Evolutionary conservation across 352 stramenopile species (phyloP).

Genomic region (Blastocystis sp.): DNA sequence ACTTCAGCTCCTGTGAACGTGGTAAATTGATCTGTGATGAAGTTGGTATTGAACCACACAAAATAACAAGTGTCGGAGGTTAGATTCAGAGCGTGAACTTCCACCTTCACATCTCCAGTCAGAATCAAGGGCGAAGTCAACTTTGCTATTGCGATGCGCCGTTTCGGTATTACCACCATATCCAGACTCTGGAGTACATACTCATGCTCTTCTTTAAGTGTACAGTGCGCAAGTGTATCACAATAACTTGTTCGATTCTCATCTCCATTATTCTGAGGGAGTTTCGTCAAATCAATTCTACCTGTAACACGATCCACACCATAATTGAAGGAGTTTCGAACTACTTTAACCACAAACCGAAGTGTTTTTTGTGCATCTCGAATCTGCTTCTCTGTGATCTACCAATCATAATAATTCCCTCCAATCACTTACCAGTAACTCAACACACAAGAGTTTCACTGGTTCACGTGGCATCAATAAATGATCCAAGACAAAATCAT

Average conservation of each 20-base stretch:
- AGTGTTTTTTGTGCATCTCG: not conserved
- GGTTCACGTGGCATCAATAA: not conserved
- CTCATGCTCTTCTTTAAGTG: constrained; percentile 29
- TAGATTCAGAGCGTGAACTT: not conserved
- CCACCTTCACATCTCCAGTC: constrained; percentile 5
- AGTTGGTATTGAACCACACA: constrained; percentile 64
- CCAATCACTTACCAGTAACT: not conserved
- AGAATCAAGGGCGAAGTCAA: not conserved
- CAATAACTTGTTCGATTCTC: constrained; percentile 10
- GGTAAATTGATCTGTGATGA: constrained; percentile 22
- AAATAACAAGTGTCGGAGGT: not conserved
- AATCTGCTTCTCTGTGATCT: constrained; percentile 15
- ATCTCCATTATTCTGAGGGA: not conserved
- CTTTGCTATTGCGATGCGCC: not conserved
- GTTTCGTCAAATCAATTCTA: not conserved
- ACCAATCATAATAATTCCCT: not conserved
- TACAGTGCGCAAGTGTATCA: not conserved
- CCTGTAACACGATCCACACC: constrained; percentile 15
- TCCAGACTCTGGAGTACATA: not conserved
- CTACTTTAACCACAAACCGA: not conserved
- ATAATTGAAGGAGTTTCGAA: constrained; percentile 21
- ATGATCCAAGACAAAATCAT: constrained; percentile 44
- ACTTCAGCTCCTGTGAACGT: constrained; percentile 18
- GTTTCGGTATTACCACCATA: not conserved
- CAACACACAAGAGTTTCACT: not conserved